Evolutionary conservation across 371 early-diverging fungal genomes (phyloP).

Genomic region (Mucor velutinosus): DNA sequence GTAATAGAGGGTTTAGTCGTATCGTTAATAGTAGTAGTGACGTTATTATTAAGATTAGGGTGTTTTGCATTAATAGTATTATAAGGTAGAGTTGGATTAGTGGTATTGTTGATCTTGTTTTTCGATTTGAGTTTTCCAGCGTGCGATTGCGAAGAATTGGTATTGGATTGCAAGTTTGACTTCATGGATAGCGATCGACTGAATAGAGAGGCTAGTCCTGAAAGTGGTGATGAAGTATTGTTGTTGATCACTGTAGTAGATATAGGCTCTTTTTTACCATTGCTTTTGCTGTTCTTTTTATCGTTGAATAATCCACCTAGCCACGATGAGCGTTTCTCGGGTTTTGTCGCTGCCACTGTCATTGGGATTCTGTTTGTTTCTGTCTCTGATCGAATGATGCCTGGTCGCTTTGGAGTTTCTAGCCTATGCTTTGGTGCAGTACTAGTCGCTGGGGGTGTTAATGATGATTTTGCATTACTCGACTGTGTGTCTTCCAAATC

Average conservation of each 20-base stretch:
- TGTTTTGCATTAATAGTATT: not conserved
- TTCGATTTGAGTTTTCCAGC: not conserved
- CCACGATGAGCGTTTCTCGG: conserved; percentile 32
- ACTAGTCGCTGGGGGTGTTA: not conserved
- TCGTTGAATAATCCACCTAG: conserved; percentile 23
- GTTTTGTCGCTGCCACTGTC: not conserved
- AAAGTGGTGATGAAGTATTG: conserved; percentile 11
- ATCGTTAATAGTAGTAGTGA: not conserved
- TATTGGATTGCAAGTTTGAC: conserved; percentile 1
- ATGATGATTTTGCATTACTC: not conserved
- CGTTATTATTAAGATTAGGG: not conserved
- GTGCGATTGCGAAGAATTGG: not conserved
- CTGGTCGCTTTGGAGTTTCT: conserved; percentile 8
- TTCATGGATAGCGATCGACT: conserved; percentile 30
- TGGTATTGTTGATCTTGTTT: not conserved
- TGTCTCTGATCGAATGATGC: conserved; percentile 9
- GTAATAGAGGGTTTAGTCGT: not conserved
- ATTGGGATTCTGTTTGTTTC: not conserved
- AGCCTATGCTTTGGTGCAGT: not conserved
- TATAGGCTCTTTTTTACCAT: not conserved
- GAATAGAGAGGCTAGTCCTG: conserved; percentile 32
- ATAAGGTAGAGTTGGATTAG: not conserved
- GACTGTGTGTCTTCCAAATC: not conserved
- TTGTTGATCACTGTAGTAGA: conserved; percentile 1
- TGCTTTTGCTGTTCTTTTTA: conserved; percentile 9